Evolutionary conservation across 1,139 yeast genomes (phyloP).

Genomic region (Blastobotrys proliferans): DNA sequence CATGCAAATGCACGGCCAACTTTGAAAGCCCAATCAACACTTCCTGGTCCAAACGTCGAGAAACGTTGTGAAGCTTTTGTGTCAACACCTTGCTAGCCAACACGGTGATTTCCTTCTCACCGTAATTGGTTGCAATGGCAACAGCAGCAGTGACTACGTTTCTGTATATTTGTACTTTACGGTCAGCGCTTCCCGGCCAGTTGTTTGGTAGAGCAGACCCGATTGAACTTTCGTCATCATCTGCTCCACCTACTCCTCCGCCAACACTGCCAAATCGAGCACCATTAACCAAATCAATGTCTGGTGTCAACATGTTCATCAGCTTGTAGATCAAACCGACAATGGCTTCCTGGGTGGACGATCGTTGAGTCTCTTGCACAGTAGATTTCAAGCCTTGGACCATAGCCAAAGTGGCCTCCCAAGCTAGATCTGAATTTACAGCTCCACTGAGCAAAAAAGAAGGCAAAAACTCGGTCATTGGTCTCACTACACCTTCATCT

Average conservation of each 20-base stretch:
- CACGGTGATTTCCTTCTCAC: conserved; percentile 73
- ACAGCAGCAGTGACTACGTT: conserved; percentile 69
- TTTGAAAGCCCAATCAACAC: conserved; percentile 54
- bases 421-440: conserved; percentile 21
- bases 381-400: conserved; percentile 39
- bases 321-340: conserved; percentile 85
- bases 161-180: conserved; percentile 17
- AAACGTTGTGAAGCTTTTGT: conserved; percentile 62
- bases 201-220: background rate
- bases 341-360: conserved; percentile 68
- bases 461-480: conserved; percentile 32
- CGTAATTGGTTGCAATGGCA: conserved; percentile 63
- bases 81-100: conserved; percentile 77
- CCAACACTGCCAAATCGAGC: conserved; percentile 3
- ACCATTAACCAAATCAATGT: conserved; percentile 36
- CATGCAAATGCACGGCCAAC: conserved; percentile 56
- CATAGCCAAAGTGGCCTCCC: conserved; percentile 39
- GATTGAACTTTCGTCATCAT: background rate
- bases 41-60: conserved; percentile 37
- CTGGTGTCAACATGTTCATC: conserved; percentile 63
- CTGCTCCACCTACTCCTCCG: conserved; percentile 7
- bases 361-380: no score
- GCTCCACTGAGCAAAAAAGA: conserved; percentile 44
- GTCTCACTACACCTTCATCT: conserved; percentile 31
- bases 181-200: conserved; percentile 5